phyloP scores from a whole-genome alignment of 2,329 filamentous ascomycete genomes.

The Aspergillus unguis region DNA sequence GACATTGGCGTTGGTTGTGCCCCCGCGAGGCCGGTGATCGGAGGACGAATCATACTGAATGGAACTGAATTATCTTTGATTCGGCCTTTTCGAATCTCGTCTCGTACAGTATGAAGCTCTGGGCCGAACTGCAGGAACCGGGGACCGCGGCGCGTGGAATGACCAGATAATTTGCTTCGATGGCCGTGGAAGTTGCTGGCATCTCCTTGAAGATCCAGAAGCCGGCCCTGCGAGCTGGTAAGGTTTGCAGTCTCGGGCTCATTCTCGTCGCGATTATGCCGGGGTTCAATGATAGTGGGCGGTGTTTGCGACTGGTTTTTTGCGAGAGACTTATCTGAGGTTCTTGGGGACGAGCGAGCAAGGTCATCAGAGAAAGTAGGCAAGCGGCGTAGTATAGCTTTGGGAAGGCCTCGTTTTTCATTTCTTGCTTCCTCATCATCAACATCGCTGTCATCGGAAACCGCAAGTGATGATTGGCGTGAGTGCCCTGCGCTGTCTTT shows the following conservation, averaged over 20 bases:
- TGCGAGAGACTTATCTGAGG: slow-evolving; percentile 32
- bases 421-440: slow-evolving; percentile 42
- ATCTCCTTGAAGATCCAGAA: slow-evolving; percentile 12
- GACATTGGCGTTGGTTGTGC: slow-evolving; percentile 33
- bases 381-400: slow-evolving; percentile 28
- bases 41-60: slow-evolving; percentile 35
- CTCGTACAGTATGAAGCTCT: slow-evolving; percentile 21
- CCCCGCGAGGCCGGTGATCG: slow-evolving; percentile 46
- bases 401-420: slow-evolving; percentile 29
- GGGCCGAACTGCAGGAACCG: slow-evolving; percentile 32
- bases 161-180: slow-evolving; percentile 13
- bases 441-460: slow-evolving; percentile 48
- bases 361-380: slow-evolving; percentile 37
- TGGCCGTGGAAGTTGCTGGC: slow-evolving; percentile 6
- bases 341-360: slow-evolving; percentile 30
- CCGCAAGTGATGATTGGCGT: slow-evolving; percentile 42
- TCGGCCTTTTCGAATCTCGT: slow-evolving; percentile 22
- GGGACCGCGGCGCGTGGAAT: slow-evolving; percentile 15
- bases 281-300: slow-evolving; percentile 52
- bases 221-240: slow-evolving; percentile 15
- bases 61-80: slow-evolving; percentile 29
- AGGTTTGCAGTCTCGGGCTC: slow-evolving; percentile 25
- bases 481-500: slow-evolving; percentile 50
- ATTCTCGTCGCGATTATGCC: slow-evolving; percentile 34
- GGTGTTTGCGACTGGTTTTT: slow-evolving; percentile 46